Percentiles rank a stretch among this genome's conserved stretches.
These are phyloP conservation scores for Phytophthora agathidicida DNA, from an alignment of 352 stramenopile species.

Conservation along the genomic window DNA sequence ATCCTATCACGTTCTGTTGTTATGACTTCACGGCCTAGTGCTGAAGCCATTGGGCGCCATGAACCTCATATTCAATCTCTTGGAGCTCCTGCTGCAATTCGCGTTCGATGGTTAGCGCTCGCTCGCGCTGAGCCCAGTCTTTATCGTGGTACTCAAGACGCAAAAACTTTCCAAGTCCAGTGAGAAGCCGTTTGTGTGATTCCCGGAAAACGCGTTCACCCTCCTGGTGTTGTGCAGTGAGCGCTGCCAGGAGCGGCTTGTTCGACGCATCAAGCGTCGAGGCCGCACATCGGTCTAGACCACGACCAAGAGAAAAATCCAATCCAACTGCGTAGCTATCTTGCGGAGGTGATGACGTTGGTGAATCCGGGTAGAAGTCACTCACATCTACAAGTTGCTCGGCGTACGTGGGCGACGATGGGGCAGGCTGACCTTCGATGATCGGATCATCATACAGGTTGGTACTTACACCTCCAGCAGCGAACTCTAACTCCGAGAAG, in stretches of 20 bases:
- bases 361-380: conserved; percentile 13
- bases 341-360: conserved; percentile 19
- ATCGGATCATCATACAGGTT: conserved; percentile 47
- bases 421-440: conserved; percentile 38
- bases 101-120: conserved; percentile 62
- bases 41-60: conserved; percentile 38
- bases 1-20: conserved; percentile 14
- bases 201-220: conserved; percentile 46
- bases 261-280: conserved; percentile 42
- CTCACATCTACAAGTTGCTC: conserved; percentile 23
- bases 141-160: conserved; percentile 56
- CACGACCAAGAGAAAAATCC: conserved; percentile 12
- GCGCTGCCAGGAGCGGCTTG: conserved; percentile 39
- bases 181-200: conserved; percentile 53
- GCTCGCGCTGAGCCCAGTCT: conserved; percentile 53
- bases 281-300: conserved; percentile 25
- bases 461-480: conserved; percentile 22
- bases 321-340: conserved; percentile 11
- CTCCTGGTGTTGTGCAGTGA: conserved; percentile 49
- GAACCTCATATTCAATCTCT: conserved; percentile 47
- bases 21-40: conserved; percentile 19
- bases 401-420: conserved; percentile 35
- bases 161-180: conserved; percentile 63
- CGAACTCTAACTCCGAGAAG: conserved; percentile 32
- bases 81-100: conserved; percentile 68